These are phyloP conservation scores for Cymbopogon citratus DNA, from an alignment of 176 grass and related monocot species.

Conservation along the genomic window DNA sequence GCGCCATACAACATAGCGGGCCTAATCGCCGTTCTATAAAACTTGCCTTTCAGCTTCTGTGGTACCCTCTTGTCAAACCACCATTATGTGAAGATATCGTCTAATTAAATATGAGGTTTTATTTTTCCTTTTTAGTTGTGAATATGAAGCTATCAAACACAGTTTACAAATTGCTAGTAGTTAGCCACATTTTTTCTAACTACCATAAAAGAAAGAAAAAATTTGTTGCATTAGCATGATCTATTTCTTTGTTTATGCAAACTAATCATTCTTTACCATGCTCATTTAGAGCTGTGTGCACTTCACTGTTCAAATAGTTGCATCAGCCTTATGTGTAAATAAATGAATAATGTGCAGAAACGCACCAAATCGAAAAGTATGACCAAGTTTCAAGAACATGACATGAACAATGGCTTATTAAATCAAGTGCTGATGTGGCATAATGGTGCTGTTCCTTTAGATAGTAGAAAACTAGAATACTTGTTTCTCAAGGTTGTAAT, in stretches of 20 bases:
- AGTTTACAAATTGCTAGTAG: background rate
- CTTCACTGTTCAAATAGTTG: background rate
- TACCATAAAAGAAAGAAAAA: background rate
- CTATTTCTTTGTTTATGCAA: background rate
- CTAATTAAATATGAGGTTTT: background rate
- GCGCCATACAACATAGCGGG: too few relatives aligned
- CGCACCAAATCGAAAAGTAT: background rate
- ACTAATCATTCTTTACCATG: conserved; percentile 4
- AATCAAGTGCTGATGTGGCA: conserved; percentile 23
- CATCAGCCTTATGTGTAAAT: background rate
- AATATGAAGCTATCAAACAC: too few relatives aligned
- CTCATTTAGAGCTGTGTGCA: background rate
- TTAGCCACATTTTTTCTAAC: background rate
- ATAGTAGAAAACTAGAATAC: background rate
- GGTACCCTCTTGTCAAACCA: too few relatives aligned
- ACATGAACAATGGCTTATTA: background rate
- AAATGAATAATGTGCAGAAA: background rate
- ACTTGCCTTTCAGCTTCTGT: too few relatives aligned
- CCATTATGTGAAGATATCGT: background rate
- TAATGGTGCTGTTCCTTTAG: background rate
- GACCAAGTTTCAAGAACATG: background rate
- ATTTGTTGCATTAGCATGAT: background rate
- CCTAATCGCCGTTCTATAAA: too few relatives aligned
- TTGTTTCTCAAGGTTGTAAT: conserved; percentile 10
- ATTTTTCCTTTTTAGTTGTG: background rate